Evolutionary conservation across 345 rosid species (phyloP).

Genomic region (Eutrema yunnanense): DNA sequence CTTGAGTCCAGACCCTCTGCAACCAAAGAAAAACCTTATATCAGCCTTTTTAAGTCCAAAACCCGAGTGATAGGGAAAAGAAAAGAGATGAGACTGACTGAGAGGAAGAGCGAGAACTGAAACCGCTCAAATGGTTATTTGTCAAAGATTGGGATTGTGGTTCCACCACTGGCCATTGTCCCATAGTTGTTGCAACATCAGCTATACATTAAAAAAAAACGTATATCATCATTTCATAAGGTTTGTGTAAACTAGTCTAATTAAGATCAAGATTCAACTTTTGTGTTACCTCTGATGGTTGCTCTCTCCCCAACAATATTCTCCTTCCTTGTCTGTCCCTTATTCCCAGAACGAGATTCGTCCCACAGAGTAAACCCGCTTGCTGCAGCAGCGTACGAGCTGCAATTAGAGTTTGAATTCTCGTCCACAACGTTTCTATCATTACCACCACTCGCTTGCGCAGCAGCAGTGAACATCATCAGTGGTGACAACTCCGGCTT

Average conservation of each 20-base stretch:
- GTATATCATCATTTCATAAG: neutral
- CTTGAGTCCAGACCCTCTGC: conserved; percentile 58
- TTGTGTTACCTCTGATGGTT: conserved; percentile 21
- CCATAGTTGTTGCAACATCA: conserved; percentile 42
- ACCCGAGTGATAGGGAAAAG: neutral
- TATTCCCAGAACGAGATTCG: conserved; percentile 52
- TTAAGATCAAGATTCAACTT: neutral
- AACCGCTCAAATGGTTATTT: conserved; percentile 47
- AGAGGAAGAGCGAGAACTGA: conserved; percentile 63
- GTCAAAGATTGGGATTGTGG: conserved; percentile 55
- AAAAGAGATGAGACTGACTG: conserved; percentile 46
- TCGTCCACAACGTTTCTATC: conserved; percentile 64
- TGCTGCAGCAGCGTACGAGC: conserved; percentile 52
- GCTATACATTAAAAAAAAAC: neutral
- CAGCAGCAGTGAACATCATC: conserved; percentile 23
- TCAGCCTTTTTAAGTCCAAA: neutral
- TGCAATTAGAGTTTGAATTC: conserved; percentile 57
- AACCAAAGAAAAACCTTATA: neutral
- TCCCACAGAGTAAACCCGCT: conserved; percentile 87
- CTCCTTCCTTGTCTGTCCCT: conserved; percentile 98
- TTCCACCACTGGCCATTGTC: conserved; percentile 54
- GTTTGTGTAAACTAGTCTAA: neutral
- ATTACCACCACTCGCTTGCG: conserved; percentile 43
- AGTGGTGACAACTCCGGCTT: conserved; percentile 65
- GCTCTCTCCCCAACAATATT: conserved; percentile 43